Percentiles rank a stretch among this genome's conserved stretches.
Conservation (phyloP, 352 stramenopile genomes). For the Pythium periplocum region DNA sequence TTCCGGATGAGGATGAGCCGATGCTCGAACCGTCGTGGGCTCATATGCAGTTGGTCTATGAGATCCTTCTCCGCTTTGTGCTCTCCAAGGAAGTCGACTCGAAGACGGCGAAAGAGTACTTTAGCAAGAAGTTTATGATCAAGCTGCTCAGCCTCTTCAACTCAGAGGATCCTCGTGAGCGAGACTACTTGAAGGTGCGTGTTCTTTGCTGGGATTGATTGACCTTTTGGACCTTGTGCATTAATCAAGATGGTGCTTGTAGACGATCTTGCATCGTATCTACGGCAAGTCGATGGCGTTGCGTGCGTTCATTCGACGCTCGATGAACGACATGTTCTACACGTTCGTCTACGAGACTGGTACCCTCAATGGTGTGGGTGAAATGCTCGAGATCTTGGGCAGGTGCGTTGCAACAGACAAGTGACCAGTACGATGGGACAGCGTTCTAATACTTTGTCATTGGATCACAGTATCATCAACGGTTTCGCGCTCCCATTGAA, state of each 20-base stretch:
- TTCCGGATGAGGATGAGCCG: conserved; percentile 94
- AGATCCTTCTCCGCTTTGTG: conserved; percentile 99
- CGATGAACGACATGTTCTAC: conserved; percentile 98
- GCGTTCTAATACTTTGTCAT: too few relatives aligned
- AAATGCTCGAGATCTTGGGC: conserved; percentile 97
- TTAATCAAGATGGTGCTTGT: too few relatives aligned
- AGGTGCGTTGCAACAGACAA: not conserved
- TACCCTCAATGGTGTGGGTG: conserved; percentile 93
- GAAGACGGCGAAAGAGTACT: conserved; percentile 97
- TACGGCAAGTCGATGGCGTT: conserved; percentile 99
- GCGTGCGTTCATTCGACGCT: conserved; percentile 96
- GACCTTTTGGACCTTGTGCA: too few relatives aligned
- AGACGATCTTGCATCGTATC: conserved; percentile 98
- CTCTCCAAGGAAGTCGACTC: conserved; percentile 96
- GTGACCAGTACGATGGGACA: too few relatives aligned
- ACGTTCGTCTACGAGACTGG: conserved; percentile 98
- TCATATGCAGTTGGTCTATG: conserved; percentile 97
- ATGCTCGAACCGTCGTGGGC: conserved; percentile 96
- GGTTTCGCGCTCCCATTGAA: conserved; percentile 99
- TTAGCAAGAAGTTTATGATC: conserved; percentile 97
- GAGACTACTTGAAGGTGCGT: conserved; percentile 95
- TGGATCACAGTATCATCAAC: conserved; percentile 93
- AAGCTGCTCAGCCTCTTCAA: conserved; percentile 93
- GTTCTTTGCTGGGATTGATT: too few relatives aligned
- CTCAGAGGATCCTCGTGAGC: conserved; percentile 96